These are phyloP conservation scores for Kodamaea sp. DNA, from an alignment of 1,139 yeast genomes.

Conservation along the genomic window DNA sequence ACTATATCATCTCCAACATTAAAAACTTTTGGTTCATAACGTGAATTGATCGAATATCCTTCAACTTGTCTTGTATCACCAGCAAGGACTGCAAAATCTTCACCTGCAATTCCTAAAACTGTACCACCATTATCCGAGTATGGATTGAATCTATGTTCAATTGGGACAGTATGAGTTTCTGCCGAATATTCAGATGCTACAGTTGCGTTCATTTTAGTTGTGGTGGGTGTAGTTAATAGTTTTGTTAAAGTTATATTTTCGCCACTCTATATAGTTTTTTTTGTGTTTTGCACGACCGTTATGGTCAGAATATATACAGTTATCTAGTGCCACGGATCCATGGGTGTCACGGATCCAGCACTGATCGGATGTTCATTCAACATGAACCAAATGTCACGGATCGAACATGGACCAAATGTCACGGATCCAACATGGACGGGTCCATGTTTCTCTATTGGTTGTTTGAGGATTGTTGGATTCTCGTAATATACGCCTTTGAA, in stretches of 20 bases:
- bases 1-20: constrained; percentile 85
- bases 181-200: constrained; percentile 61
- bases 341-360: too few species aligned
- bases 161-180: constrained; percentile 57
- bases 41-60: constrained; percentile 89
- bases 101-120: constrained; percentile 94
- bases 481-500: constrained; percentile 68
- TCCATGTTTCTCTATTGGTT: too few species aligned
- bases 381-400: too few species aligned
- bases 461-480: constrained; percentile 49
- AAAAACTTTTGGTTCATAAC: constrained; percentile 88
- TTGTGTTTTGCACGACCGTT: constrained; percentile 4
- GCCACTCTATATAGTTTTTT: constrained; percentile 4
- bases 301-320: too few species aligned
- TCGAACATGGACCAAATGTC: too few species aligned
- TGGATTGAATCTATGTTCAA: constrained; percentile 93
- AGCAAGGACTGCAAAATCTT: constrained; percentile 93
- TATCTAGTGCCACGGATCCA: too few species aligned
- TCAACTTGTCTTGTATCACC: constrained; percentile 97
- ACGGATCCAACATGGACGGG: too few species aligned
- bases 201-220: constrained; percentile 27
- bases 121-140: constrained; percentile 98
- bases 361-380: too few species aligned
- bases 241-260: constrained; percentile 2
- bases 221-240: constrained; percentile 5